These are phyloP conservation scores for Blastocystis sp. DNA, from an alignment of 352 stramenopile species.

Conservation along the genomic window DNA sequence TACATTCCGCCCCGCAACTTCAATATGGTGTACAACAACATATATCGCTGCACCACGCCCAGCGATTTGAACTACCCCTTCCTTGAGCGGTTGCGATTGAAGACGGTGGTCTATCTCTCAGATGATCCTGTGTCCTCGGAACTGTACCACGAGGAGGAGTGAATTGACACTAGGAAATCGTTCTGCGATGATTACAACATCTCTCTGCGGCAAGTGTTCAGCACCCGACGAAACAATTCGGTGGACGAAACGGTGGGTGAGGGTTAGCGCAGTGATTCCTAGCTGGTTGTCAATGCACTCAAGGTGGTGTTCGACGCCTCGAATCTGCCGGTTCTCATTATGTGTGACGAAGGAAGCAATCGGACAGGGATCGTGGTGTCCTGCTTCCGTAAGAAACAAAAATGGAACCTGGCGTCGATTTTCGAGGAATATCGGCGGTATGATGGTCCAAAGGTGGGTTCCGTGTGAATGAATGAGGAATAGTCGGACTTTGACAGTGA, in stretches of 20 bases:
- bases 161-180: constrained; percentile 86
- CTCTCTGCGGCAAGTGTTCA: constrained; percentile 33
- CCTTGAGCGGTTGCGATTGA: constrained; percentile 83
- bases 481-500: constrained; percentile 80
- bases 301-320: constrained; percentile 83
- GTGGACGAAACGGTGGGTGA: constrained; percentile 77
- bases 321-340: constrained; percentile 86
- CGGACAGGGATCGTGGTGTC: constrained; percentile 83
- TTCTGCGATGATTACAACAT: constrained; percentile 78
- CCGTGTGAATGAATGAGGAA: neutral
- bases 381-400: constrained; percentile 85
- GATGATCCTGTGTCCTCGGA: constrained; percentile 82
- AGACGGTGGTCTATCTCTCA: constrained; percentile 86
- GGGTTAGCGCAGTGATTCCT: constrained; percentile 79
- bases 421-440: constrained; percentile 88
- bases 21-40: constrained; percentile 85
- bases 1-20: constrained; percentile 88
- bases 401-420: constrained; percentile 86
- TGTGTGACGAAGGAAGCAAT: constrained; percentile 83
- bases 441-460: constrained; percentile 81
- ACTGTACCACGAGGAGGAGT: constrained; percentile 75
- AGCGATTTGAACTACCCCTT: constrained; percentile 88
- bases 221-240: constrained; percentile 77
- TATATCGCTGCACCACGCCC: constrained; percentile 84
- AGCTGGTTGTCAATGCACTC: constrained; percentile 84